A percentile compares a stretch with the other conserved stretches of the same genome.
Evolutionary conservation across 2,329 filamentous ascomycete species (phyloP).

Genomic region (Kalmusia sp.): DNA sequence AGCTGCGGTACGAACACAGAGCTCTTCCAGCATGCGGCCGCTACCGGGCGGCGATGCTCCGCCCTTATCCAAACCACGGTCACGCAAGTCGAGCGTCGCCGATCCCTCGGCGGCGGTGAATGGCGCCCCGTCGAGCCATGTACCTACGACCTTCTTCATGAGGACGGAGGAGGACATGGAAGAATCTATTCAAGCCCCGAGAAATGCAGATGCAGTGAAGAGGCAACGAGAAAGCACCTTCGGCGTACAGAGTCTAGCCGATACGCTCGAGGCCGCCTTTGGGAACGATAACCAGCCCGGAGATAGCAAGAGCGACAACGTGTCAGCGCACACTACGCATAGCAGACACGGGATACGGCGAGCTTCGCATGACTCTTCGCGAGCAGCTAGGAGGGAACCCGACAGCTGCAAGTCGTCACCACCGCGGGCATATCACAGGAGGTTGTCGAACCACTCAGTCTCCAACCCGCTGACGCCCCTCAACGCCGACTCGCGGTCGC

Average conservation of each 20-base stretch:
- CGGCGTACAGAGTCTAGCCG: conserved; percentile 65
- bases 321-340: conserved; percentile 34
- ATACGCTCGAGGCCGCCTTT: conserved; percentile 56
- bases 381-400: conserved; percentile 20
- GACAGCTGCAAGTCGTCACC: conserved; percentile 30
- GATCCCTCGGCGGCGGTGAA: conserved; percentile 25
- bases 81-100: conserved; percentile 48
- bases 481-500: conserved; percentile 43
- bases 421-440: conserved; percentile 27
- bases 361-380: conserved; percentile 31
- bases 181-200: conserved; percentile 39
- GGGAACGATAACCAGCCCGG: conserved; percentile 31
- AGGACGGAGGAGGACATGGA: conserved; percentile 61
- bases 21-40: conserved; percentile 37
- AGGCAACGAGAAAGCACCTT: conserved; percentile 55
- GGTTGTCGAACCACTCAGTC: conserved; percentile 27
- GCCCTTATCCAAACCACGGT: conserved; percentile 38
- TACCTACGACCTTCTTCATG: conserved; percentile 67
- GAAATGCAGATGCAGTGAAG: conserved; percentile 17
- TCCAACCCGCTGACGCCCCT: conserved; percentile 35
- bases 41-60: conserved; percentile 45
- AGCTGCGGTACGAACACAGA: background rate
- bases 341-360: conserved; percentile 34
- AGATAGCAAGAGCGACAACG: conserved; percentile 32
- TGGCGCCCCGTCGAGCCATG: conserved; percentile 35